Evolutionary conservation across 768 basidiomycete species (phyloP).

Genomic region (Naganishia friedmannii): DNA sequence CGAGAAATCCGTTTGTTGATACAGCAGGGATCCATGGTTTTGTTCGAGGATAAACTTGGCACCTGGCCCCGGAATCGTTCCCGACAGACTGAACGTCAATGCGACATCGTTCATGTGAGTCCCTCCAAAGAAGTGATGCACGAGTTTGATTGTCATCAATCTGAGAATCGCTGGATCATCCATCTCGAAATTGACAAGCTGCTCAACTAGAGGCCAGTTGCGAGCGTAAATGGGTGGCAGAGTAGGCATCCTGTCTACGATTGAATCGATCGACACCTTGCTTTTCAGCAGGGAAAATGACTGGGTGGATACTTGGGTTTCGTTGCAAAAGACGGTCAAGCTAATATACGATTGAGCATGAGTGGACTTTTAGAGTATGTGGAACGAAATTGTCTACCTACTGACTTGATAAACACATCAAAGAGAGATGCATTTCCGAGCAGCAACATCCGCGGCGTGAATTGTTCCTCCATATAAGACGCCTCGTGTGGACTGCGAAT

Average conservation of each 20-base stretch:
- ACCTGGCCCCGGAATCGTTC: too few species aligned
- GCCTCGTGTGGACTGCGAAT: background rate
- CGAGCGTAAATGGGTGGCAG: background rate
- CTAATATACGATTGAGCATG: background rate
- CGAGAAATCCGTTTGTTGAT: too few species aligned
- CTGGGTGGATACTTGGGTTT: background rate
- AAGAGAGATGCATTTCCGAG: background rate
- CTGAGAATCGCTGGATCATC: too few species aligned
- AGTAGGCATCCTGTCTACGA: background rate
- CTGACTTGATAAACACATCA: background rate
- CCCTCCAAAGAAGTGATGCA: too few species aligned
- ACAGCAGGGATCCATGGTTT: too few species aligned
- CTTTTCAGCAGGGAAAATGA: background rate
- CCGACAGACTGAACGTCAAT: too few species aligned
- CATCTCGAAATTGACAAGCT: too few species aligned
- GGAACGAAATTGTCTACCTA: background rate
- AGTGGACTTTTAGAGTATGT: background rate
- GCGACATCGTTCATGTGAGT: too few species aligned
- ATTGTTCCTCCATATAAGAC: background rate
- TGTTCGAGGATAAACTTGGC: too few species aligned
- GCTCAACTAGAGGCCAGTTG: background rate
- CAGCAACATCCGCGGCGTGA: background rate
- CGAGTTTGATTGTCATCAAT: too few species aligned
- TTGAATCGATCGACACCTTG: background rate
- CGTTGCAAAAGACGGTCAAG: background rate